Evolutionary conservation across 2,329 filamentous ascomycete species (phyloP).

Genomic region (Phyllosticta paracitricarpa): DNA sequence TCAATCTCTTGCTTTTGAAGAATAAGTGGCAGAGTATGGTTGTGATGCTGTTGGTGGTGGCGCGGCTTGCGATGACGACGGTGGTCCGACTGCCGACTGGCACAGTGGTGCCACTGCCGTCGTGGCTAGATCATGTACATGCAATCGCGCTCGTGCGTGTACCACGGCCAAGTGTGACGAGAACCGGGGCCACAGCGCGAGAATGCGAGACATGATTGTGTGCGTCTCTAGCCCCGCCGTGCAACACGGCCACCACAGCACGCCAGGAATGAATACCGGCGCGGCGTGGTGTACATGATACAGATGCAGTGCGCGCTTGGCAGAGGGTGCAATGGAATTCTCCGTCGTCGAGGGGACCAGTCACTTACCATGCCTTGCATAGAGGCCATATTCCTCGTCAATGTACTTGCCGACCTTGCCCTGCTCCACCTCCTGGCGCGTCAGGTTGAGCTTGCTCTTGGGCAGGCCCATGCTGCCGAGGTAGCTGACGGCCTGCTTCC

Average conservation of each 20-base stretch:
- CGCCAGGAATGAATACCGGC: not conserved
- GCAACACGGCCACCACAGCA: not conserved
- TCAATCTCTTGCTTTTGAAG: not conserved
- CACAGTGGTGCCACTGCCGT: not conserved
- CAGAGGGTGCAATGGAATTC: not conserved
- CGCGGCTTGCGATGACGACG: not conserved
- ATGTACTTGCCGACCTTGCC: conserved; percentile 35
- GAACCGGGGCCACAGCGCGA: not conserved
- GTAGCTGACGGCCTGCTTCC: conserved; percentile 57
- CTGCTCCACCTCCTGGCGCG: conserved; percentile 48
- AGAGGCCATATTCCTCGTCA: conserved; percentile 40
- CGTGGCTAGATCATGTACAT: not conserved
- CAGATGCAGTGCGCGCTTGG: not conserved
- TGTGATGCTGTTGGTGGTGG: not conserved
- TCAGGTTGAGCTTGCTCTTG: conserved; percentile 45
- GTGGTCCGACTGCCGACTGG: not conserved
- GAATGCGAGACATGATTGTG: not conserved
- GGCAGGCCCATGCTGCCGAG: conserved; percentile 53
- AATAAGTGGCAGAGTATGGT: not conserved
- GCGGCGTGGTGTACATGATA: conserved; percentile 6
- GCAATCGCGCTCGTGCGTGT: not conserved
- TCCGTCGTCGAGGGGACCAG: not conserved
- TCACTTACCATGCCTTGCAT: conserved; percentile 39
- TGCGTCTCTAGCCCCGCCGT: not conserved
- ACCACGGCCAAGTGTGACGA: not conserved